Evolutionary conservation across 805 yeast genomes (phyloP), one percentile per base, ranked within the genome.

Genomic region (Vanderwaltozyma verrucispora): DNA sequence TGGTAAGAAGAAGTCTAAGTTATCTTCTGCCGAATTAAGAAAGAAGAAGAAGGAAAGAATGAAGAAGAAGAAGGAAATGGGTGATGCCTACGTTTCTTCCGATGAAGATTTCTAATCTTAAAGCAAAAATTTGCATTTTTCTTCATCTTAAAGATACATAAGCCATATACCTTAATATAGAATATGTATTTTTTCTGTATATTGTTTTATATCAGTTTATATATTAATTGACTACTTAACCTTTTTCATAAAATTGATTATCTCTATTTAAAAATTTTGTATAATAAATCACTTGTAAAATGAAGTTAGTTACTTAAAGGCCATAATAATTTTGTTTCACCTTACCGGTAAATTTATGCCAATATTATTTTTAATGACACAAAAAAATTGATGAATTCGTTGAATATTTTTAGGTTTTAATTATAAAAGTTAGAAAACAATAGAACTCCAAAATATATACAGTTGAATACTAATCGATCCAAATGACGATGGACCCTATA

Each of bases 31-130:
- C 53, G 99, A 92, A 72, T 76, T 89, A 68, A 86, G 99, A 81
- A 92, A 92, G 96, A 92, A 92, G 96, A 92, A 92, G 96, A 92
- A 92, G 95, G 98, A 92, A 76, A 87, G 99, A 81, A 88, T 92
- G 97, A 86, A 83, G 83, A 92, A 89, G 94, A 92, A 89, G 96
- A 92, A 92, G 94, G 95, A 82, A 71, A 70, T 88, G 67, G 97
- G 97, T 77, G 98, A 92, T 66, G 97, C 92, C 69, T 94, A 92
- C 69, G 96, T 87, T 56, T 89, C 97, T 50, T 92, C 95, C 59
- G 96, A 88, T 57, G 98, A 89, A 41, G 92, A 80, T 58, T 72
- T 77, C 52, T 81, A 79, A 74, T 54, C 39, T 21, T 21, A 21
- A n/a, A n/a, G n/a, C n/a, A n/a, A n/a, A n/a, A n/a, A n/a, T n/a